These are phyloP conservation scores for Wilcoxina mikolae DNA, from an alignment of 495 filamentous ascomycete species.

Conservation along the genomic window DNA sequence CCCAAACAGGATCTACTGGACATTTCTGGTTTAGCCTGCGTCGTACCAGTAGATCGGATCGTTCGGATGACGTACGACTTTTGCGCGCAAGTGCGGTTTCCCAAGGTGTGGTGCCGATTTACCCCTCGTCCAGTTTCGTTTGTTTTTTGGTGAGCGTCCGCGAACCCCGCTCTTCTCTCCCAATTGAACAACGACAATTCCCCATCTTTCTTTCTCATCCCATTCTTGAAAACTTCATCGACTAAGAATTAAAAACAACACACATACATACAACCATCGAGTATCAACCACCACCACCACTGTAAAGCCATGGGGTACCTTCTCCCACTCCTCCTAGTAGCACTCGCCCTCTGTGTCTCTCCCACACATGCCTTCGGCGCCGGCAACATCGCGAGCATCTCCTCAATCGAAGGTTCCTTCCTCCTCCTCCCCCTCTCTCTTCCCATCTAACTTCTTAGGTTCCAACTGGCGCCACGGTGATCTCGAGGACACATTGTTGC, in stretches of 20 bases:
- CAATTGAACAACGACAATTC: neutral
- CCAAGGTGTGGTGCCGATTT: too few relatives aligned
- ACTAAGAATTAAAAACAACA: neutral
- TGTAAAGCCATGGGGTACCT: neutral
- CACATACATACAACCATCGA: neutral
- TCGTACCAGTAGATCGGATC: too few relatives aligned
- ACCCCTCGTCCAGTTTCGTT: too few relatives aligned
- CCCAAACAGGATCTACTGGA: too few relatives aligned
- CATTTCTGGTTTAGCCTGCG: too few relatives aligned
- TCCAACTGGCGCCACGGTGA: slow-evolving; percentile 92
- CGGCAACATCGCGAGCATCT: slow-evolving; percentile 63
- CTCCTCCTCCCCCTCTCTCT: neutral
- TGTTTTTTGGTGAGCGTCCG: too few relatives aligned
- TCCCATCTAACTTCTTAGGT: slow-evolving; percentile 32
- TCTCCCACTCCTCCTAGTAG: slow-evolving; percentile 2
- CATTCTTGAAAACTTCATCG: neutral
- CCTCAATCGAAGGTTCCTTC: slow-evolving; percentile 44
- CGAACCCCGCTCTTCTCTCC: too few relatives aligned
- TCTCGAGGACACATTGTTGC: slow-evolving; percentile 78
- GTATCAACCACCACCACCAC: too few relatives aligned
- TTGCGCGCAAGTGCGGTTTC: too few relatives aligned
- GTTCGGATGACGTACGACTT: too few relatives aligned
- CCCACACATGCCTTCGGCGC: slow-evolving; percentile 72
- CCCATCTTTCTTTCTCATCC: neutral
- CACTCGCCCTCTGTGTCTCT: slow-evolving; percentile 36